Base-by-base conservation (phyloP, 2,329 filamentous ascomycete species). In the Dothideomycetes sp. region DNA sequence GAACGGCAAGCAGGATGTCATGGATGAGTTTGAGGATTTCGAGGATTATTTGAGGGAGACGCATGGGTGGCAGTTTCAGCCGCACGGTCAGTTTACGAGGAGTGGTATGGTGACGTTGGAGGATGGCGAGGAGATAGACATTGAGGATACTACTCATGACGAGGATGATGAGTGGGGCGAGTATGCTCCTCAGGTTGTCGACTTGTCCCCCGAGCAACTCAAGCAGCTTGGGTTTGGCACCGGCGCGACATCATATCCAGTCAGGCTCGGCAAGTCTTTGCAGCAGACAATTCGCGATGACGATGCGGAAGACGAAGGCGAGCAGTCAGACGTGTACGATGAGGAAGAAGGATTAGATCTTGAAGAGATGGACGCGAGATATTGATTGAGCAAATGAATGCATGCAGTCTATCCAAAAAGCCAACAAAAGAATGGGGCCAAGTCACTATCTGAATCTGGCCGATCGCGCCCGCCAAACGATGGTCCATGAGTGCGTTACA, bases 91-190 rank as follows among this genome's bases (percentile, higher is more conserved):
- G 3, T 69, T 73, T 46, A 63, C 77, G 15, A 68, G 68, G 45
- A 66, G 64, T 17, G 77, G 77, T 0, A 69, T 77, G 59, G 47
- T 80, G 22, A 67, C 75, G 45, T 52, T 80, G 39, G 76, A 79
- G 52, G 77, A 80, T 50, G 77, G 77, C 12, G 77, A 80, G 54
- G 61, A 66, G 45, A 69, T 80, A 3, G 73, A 77, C 47, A 63
- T 80, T 63, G 73, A 76, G 15, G 55, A 52, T 3, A 56, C 53
- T 16, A 49, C 47, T 4, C 56, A 61, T 30, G 75, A 77, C 33
- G 72, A 74, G 49, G 74, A 79, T 15, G 75, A 80, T 37, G 76
- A 80, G 56, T 69, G 65, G 10, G 77, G 77, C 9, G 76, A 81
- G 48, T 80, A 76, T 63, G 76, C 76, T 19, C 77, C 77, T 15